phyloP scores from a whole-genome alignment of 441 rosid genomes.

The Bocquillonia castaneifolia region DNA sequence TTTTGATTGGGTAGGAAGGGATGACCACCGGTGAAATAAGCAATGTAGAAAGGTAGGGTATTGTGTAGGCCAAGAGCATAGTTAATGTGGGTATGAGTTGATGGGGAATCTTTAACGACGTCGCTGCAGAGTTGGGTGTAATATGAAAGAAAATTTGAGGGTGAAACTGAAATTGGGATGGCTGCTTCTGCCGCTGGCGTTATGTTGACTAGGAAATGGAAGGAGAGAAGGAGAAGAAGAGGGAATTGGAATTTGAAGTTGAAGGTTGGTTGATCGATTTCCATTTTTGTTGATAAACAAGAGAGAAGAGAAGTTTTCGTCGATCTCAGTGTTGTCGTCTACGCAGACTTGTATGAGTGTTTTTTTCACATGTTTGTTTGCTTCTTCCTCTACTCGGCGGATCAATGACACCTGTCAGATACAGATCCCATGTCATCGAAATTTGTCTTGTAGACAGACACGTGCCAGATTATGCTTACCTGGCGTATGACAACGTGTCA shows the following conservation, averaged over 20 bases:
- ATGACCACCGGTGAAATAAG: slow-evolving; percentile 57
- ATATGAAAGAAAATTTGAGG: slow-evolving; percentile 22
- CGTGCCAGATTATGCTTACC: no score
- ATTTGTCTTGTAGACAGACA: no score
- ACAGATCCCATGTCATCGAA: no score
- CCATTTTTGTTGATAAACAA: no score
- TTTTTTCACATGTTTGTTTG: no score
- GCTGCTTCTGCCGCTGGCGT: slow-evolving; percentile 24
- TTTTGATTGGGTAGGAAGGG: slow-evolving; percentile 24
- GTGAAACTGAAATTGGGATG: slow-evolving; percentile 13
- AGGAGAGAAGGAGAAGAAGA: slow-evolving; percentile 21
- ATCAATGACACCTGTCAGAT: no score
- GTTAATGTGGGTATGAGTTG: slow-evolving; percentile 20
- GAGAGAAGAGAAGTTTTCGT: no score
- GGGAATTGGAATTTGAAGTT: slow-evolving; percentile 7
- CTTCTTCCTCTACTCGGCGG: no score
- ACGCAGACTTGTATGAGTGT: no score
- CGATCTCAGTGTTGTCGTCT: no score
- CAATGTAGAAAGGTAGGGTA: slow-evolving; percentile 29
- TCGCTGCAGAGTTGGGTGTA: slow-evolving; percentile 50
- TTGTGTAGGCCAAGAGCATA: slow-evolving; percentile 13
- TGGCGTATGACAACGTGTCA: no score
- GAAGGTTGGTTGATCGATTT: not conserved
- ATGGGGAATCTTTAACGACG: slow-evolving; percentile 41
- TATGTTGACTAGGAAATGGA: slow-evolving; percentile 19